Evolutionary conservation across 1,139 yeast genomes (phyloP).

Genomic region (Meyerozyma sp.): DNA sequence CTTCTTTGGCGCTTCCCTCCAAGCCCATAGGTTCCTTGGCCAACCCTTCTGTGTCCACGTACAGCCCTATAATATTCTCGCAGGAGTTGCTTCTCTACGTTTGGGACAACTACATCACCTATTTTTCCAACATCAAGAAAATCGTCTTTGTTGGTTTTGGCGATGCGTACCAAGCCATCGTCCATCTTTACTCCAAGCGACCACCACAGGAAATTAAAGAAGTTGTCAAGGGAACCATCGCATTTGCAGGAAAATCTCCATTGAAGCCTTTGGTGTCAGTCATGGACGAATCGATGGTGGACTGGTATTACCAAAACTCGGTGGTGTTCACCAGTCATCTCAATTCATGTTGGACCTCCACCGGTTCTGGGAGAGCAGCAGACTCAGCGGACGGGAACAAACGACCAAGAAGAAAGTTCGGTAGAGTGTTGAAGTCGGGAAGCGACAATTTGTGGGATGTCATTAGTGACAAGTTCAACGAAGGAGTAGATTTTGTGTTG

Average conservation of each 20-base stretch:
- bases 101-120: constrained; percentile 88
- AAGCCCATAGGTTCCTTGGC: constrained; percentile 11
- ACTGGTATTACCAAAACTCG: constrained; percentile 88
- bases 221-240: constrained; percentile 68
- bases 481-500: constrained; percentile 74
- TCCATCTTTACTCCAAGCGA: constrained; percentile 83
- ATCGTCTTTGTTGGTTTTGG: constrained; percentile 86
- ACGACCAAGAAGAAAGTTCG: constrained; percentile 84
- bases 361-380: constrained; percentile 10
- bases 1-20: constrained; percentile 37
- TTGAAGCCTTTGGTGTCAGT: constrained; percentile 77
- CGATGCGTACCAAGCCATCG: constrained; percentile 81
- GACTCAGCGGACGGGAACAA: constrained; percentile 44
- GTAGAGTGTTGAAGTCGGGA: constrained; percentile 74
- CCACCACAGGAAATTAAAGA: constrained; percentile 48
- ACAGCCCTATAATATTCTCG: constrained; percentile 60
- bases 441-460: constrained; percentile 73
- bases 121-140: constrained; percentile 61
- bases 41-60: constrained; percentile 21
- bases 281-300: constrained; percentile 82
- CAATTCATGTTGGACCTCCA: constrained; percentile 64
- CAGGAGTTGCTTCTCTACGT: constrained; percentile 74
- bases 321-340: constrained; percentile 70
- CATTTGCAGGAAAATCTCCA: constrained; percentile 60
- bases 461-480: constrained; percentile 77